These are phyloP conservation scores for Nephromyces sp. DNA, from an alignment of 169 alveolate species.

Conservation along the genomic window DNA sequence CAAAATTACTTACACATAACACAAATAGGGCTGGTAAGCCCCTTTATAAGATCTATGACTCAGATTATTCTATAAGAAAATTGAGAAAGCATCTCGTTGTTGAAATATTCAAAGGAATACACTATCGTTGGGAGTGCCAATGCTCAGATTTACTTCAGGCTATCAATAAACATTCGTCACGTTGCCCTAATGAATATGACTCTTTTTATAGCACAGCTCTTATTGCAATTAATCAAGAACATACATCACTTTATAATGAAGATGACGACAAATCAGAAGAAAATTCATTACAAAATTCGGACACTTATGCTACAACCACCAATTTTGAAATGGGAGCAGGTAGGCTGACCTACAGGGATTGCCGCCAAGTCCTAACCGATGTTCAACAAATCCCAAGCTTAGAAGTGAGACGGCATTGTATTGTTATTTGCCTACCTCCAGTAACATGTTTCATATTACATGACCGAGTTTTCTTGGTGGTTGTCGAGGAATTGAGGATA, in stretches of 20 bases:
- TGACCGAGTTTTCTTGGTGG: slow-evolving; percentile 34
- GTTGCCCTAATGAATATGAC: too few species aligned
- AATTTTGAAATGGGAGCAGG: too few species aligned
- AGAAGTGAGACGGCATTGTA: slow-evolving; percentile 61
- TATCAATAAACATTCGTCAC: too few species aligned
- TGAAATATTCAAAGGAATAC: background rate
- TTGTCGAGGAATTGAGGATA: slow-evolving; percentile 26
- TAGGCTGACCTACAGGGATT: slow-evolving; percentile 61
- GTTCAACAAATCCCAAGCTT: slow-evolving; percentile 58
- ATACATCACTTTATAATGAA: too few species aligned
- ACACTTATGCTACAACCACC: too few species aligned
- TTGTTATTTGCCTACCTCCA: slow-evolving; percentile 59
- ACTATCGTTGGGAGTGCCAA: background rate
- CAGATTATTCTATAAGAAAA: background rate
- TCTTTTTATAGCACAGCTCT: too few species aligned
- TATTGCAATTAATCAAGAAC: too few species aligned
- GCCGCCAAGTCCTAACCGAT: slow-evolving; percentile 66
- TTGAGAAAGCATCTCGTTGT: background rate
- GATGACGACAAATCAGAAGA: background rate
- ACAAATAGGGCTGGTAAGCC: too few species aligned
- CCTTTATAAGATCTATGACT: too few species aligned
- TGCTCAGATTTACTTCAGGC: background rate
- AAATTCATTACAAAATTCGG: background rate
- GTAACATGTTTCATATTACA: slow-evolving; percentile 44
- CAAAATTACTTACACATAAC: too few species aligned